phyloP scores from a whole-genome alignment of 805 yeast species.

The Debaryomyces tyrocola region DNA sequence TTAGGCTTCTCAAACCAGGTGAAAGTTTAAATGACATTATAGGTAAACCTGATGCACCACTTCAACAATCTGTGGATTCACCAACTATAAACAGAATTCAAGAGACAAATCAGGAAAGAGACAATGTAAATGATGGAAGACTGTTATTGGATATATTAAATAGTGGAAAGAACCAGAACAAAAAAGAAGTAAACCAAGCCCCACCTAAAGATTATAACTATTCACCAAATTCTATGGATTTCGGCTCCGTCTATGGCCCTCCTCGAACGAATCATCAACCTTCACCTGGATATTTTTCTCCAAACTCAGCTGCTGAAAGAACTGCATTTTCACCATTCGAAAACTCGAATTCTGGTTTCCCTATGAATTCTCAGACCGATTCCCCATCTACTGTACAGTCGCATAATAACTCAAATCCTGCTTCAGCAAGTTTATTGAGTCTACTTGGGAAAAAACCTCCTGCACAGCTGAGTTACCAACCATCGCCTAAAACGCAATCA shows the following conservation, averaged over 20 bases:
- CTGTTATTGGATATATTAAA: constrained; percentile 22
- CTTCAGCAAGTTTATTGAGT: constrained; percentile 14
- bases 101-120: not conserved
- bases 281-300: not conserved
- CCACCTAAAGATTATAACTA: not conserved
- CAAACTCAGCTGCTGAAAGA: not conserved
- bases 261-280: not conserved
- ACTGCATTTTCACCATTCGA: not conserved
- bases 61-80: too few relatives aligned
- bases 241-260: not conserved
- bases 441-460: constrained; percentile 8
- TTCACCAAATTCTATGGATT: not conserved
- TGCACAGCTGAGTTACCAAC: not conserved
- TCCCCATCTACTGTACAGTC: not conserved
- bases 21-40: constrained; percentile 17
- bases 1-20: constrained; percentile 28
- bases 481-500: constrained; percentile 1
- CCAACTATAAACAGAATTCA: not conserved
- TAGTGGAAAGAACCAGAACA: constrained; percentile 4
- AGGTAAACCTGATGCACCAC: not conserved
- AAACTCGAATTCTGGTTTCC: not conserved
- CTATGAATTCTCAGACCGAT: not conserved
- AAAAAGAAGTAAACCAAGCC: not conserved
- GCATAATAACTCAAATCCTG: constrained; percentile 2
- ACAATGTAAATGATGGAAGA: constrained; percentile 16